Evolutionary conservation across 768 basidiomycete species (phyloP).

Genomic region (Hericium rajendrae): DNA sequence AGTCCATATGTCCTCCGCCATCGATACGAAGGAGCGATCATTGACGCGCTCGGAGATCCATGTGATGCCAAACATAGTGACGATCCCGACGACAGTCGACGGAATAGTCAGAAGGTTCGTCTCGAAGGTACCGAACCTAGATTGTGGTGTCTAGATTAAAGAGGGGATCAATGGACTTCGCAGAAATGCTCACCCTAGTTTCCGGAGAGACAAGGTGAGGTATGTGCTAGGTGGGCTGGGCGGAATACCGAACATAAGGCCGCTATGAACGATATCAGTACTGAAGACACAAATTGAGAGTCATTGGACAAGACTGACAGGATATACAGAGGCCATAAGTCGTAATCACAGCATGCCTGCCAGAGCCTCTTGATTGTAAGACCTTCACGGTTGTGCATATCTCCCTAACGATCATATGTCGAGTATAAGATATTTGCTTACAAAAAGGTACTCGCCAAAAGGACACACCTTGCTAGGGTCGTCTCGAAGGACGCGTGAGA

Average conservation of each 20-base stretch:
- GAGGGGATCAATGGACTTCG: neutral
- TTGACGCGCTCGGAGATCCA: constrained; percentile 42
- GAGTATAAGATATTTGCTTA: neutral
- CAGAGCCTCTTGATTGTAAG: constrained; percentile 40
- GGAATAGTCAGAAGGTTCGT: constrained; percentile 57
- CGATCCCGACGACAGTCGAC: constrained; percentile 37
- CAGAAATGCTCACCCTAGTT: constrained; percentile 32
- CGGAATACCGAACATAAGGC: constrained; percentile 45
- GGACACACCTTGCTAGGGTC: constrained; percentile 44
- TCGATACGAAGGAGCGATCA: constrained; percentile 44
- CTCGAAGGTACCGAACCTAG: constrained; percentile 48
- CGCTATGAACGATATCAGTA: constrained; percentile 21
- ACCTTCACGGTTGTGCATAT: constrained; percentile 66
- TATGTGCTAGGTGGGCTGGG: constrained; percentile 39
- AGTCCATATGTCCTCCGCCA: constrained; percentile 48
- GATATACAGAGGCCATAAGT: constrained; percentile 59
- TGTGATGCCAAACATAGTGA: constrained; percentile 42
- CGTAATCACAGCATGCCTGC: constrained; percentile 48
- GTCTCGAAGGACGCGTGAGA: constrained; percentile 51
- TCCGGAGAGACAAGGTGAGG: constrained; percentile 46
- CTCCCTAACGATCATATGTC: constrained; percentile 27
- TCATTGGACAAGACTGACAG: constrained; percentile 21
- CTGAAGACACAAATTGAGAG: too few species aligned
- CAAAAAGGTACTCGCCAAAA: neutral
- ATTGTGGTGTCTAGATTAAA: neutral